phyloP scores from a whole-genome alignment of 108 stramenopile genomes.

The Conticribra weissflogii region DNA sequence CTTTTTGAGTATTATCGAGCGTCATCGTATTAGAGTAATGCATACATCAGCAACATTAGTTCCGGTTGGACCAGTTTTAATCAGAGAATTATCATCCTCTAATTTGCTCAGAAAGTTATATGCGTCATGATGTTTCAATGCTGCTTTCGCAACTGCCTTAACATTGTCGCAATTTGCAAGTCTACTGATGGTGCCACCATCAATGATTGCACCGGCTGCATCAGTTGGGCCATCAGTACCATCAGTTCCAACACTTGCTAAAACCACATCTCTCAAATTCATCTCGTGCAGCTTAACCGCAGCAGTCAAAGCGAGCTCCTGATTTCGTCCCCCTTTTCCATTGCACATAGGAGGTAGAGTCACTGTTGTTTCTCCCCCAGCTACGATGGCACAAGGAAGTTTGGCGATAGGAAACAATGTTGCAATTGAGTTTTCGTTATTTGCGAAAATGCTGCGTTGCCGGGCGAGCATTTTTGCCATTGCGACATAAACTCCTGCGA shows the following conservation, averaged over 20 bases:
- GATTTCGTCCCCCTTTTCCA: constrained; percentile 90
- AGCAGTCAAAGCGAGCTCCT: constrained; percentile 82
- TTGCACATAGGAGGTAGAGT: constrained; percentile 52
- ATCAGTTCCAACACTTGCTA: constrained; percentile 84
- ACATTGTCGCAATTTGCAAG: constrained; percentile 19
- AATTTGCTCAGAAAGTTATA: constrained; percentile 61
- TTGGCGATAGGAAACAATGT: constrained; percentile 28
- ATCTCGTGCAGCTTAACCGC: constrained; percentile 61
- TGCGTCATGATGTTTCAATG: constrained; percentile 68
- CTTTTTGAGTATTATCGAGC: too few species aligned
- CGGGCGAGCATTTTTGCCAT: constrained; percentile 76
- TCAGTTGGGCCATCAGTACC: constrained; percentile 92
- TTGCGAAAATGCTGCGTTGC: constrained; percentile 17
- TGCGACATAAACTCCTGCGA: constrained; percentile 67
- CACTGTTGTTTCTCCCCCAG: constrained; percentile 92
- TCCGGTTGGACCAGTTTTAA: constrained; percentile 83
- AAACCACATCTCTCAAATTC: constrained; percentile 67
- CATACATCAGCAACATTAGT: constrained; percentile 89
- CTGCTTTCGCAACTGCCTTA: constrained; percentile 44
- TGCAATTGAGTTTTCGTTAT: neutral
- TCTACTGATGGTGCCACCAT: constrained; percentile 57
- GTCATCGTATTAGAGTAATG: constrained; percentile 63
- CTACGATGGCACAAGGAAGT: constrained; percentile 73
- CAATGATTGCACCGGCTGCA: constrained; percentile 90
- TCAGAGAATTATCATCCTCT: constrained; percentile 43